Conservation (phyloP, 164 flowering plant genomes). For the Dillenia turbinata region DNA sequence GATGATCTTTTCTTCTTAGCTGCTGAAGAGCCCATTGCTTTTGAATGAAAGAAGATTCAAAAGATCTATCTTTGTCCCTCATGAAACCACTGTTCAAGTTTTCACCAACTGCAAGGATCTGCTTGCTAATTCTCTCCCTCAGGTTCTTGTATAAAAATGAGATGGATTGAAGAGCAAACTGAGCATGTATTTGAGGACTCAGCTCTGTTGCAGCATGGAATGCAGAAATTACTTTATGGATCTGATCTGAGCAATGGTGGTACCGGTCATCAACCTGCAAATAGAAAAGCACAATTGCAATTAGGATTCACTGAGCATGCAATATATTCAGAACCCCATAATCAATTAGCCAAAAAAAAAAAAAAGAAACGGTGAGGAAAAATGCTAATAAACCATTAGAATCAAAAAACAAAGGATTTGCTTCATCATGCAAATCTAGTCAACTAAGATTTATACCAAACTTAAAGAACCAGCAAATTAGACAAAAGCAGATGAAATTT, state of each 20-base stretch:
- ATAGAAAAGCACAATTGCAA: background rate
- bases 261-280: constrained; percentile 74
- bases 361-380: too few species aligned
- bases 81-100: constrained; percentile 12
- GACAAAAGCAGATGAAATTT: too few species aligned
- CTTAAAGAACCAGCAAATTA: too few species aligned
- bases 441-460: too few species aligned
- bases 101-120: constrained; percentile 52
- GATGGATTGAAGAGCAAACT: constrained; percentile 72
- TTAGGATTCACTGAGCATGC: too few species aligned
- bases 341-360: too few species aligned
- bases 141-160: constrained; percentile 52
- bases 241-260: constrained; percentile 70
- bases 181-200: constrained; percentile 63
- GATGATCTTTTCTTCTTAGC: constrained; percentile 65
- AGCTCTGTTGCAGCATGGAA: constrained; percentile 81
- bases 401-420: too few species aligned
- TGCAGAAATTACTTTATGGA: constrained; percentile 70
- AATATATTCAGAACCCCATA: too few species aligned
- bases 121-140: constrained; percentile 66
- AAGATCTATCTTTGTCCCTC: constrained; percentile 34
- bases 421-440: too few species aligned
- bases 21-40: constrained; percentile 91
- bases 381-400: too few species aligned
- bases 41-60: constrained; percentile 58